Percentiles rank a stretch among this genome's conserved stretches.
These are phyloP conservation scores for Gracilaria domingensis DNA, from an alignment of 23 red algal species.

Conservation along the genomic window DNA sequence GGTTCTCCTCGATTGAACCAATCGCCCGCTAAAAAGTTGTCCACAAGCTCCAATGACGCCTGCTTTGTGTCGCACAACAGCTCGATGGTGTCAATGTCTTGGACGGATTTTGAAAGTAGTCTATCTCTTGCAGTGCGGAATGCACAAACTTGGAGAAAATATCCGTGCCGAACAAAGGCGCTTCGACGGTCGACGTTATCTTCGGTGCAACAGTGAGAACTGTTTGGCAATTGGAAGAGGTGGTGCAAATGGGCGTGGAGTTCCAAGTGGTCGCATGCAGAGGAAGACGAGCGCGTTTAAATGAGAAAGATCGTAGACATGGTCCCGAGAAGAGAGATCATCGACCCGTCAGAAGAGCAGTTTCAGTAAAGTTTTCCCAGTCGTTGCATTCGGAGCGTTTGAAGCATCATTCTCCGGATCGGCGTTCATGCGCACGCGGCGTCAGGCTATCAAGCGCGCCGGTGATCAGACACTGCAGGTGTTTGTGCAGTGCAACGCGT, in stretches of 20 bases:
- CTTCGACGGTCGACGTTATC: conserved; percentile 18
- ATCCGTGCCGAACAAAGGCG: conserved; percentile 55
- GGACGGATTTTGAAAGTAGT: conserved; percentile 49
- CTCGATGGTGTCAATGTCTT: conserved; percentile 65
- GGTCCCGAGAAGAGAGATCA: too few species aligned
- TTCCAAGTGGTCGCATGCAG: too few species aligned
- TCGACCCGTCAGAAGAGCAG: too few species aligned
- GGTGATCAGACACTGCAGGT: neutral
- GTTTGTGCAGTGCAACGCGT: neutral
- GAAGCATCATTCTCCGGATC: neutral
- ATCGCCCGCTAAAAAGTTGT: conserved; percentile 95
- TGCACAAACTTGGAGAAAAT: conserved; percentile 78
- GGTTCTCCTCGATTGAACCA: conserved; percentile 94
- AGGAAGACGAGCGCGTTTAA: too few species aligned
- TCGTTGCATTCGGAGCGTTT: too few species aligned
- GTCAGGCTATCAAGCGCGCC: neutral
- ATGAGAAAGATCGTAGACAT: too few species aligned
- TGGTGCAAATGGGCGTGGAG: too few species aligned
- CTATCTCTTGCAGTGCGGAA: conserved; percentile 53
- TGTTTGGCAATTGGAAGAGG: too few species aligned
- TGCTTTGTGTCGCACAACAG: conserved; percentile 65
- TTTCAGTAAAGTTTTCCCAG: too few species aligned
- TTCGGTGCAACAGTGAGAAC: neutral
- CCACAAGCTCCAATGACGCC: conserved; percentile 62
- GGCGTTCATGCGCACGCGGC: conserved; percentile 12